Evolutionary conservation across 331 rosid species (phyloP), one percentile per base, ranked within the genome.

Genomic region (Acacia concinna): DNA sequence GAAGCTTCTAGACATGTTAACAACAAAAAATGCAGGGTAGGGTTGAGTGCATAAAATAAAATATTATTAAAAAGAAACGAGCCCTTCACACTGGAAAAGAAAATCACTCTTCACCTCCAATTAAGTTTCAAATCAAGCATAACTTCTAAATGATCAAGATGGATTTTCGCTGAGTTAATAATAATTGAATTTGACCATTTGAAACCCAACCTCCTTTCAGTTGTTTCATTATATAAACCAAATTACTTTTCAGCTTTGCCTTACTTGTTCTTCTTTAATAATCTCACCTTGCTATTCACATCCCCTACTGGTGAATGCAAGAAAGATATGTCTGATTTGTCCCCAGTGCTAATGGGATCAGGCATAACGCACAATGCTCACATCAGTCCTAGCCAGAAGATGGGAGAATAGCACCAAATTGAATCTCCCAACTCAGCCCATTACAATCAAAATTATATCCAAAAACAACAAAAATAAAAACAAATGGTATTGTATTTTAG

Each of bases 281-380:
- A 62, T 44, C 75, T 70, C 59, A 74, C 37, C 47, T 5, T 54
- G 51, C 12, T 57, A 18, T 41, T 51, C 51, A 71, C 37, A 70
- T 63, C 65, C 38, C 70, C 35, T 3, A 38, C 32, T 21, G 77
- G 76, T 18, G 28, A 75, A 76, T 41, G 70, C 69, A 41, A 51
- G 65, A 68, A 75, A 68, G 49, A 60, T 31, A 60, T 18, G 44
- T 23, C 41, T 23, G 3, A 68, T 57, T 75, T 75, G 77, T 68
- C 31, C 43, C 15, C 34, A 27, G 25, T 27, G 5, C 54, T 27
- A 81, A 52, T 37, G 13, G 69, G 69, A 66, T 34, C 34, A 52
- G 59, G 56, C 60, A 81, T 54, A 65, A 60, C 27, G 35, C 73
- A 40, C 38, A 10, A 79, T n/a, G 4, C 47, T 17, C 5, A 62